Conservation (phyloP, 2,329 filamentous ascomycete species). For the Stagonosporopsis vannaccii region DNA sequence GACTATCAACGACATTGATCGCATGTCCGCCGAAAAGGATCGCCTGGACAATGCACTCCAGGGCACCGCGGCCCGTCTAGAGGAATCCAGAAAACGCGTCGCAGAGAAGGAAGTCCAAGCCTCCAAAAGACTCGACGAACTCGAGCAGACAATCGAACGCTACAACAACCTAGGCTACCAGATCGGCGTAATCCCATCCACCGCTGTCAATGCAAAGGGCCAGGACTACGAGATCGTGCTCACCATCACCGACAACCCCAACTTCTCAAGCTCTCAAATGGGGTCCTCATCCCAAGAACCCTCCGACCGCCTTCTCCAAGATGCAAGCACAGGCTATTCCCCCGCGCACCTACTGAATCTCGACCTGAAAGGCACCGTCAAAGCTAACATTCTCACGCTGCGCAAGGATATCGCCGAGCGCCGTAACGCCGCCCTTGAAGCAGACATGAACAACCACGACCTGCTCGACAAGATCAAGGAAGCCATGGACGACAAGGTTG, state of each 20-base stretch:
- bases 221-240: conserved; percentile 84
- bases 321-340: conserved; percentile 85
- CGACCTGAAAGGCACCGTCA: conserved; percentile 83
- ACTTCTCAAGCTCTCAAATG: conserved; percentile 68
- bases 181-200: conserved; percentile 85
- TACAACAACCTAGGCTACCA: conserved; percentile 97
- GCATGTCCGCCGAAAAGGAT: conserved; percentile 95
- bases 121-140: conserved; percentile 82
- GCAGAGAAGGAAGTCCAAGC: conserved; percentile 89
- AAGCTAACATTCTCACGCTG: conserved; percentile 77
- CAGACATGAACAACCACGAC: conserved; percentile 94
- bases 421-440: conserved; percentile 80
- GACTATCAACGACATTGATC: conserved; percentile 97
- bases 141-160: conserved; percentile 87
- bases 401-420: conserved; percentile 94
- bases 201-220: conserved; percentile 85
- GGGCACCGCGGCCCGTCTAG: conserved; percentile 74
- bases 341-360: conserved; percentile 87
- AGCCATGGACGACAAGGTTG: conserved; percentile 92
- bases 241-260: conserved; percentile 77
- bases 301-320: conserved; percentile 80
- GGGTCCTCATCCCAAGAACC: conserved; percentile 53
- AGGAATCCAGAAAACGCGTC: conserved; percentile 84
- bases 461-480: conserved; percentile 94
- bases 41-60: conserved; percentile 90